Base-by-base conservation (phyloP, 2,329 filamentous ascomycete genomes). In the Endothia cerciana region DNA sequence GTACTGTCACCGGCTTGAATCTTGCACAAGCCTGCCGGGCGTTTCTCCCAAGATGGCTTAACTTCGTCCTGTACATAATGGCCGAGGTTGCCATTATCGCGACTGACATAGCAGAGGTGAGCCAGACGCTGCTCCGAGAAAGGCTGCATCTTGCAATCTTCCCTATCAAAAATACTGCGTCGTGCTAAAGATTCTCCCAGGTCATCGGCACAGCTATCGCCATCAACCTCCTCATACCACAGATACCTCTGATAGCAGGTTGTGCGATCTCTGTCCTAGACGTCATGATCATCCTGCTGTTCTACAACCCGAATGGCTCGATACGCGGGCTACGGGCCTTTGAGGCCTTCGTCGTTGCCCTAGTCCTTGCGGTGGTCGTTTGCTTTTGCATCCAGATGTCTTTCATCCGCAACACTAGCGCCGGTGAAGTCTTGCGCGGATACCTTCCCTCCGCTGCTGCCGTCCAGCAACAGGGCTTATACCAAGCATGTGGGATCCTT, bases 401-500 rank as follows among this genome's bases (percentile, higher is more conserved):
- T 2, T 74, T 90, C 43, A 87, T 92, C 69, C 72, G 81, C 55
- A 77, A 83, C 69, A 85, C 84, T 0, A 78, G 79, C 4, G 78
- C 85, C 0, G 85, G 85, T 1, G 80, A 89, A 19, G 87, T 91
- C 1, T 88, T 91, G 73, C 79, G 77, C 43, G 89, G 89, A 22
- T 91, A 89, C 70, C 74, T 91, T 22, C 89, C 89, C 0, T 90
- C 87, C 0, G 77, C 78, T 51, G 81, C 83, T 3, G 75, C 91
- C 1, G 77, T 89, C 1, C 77, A 90, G 73, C 81, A 83, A 1
- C 72, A 87, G 72, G 89, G 83, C 7, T 70, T 78, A 0, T 91
- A 91, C 73, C 88, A 91, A 75, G 85, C 90, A 1, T 93, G 91
- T 69, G 91, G 91, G 61, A 93, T 93, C 65, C 81, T 93, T 0